Evolutionary conservation across 2,329 filamentous ascomycete species (phyloP), one percentile per base, ranked within the genome.

Genomic region (Claviceps maximensis): DNA sequence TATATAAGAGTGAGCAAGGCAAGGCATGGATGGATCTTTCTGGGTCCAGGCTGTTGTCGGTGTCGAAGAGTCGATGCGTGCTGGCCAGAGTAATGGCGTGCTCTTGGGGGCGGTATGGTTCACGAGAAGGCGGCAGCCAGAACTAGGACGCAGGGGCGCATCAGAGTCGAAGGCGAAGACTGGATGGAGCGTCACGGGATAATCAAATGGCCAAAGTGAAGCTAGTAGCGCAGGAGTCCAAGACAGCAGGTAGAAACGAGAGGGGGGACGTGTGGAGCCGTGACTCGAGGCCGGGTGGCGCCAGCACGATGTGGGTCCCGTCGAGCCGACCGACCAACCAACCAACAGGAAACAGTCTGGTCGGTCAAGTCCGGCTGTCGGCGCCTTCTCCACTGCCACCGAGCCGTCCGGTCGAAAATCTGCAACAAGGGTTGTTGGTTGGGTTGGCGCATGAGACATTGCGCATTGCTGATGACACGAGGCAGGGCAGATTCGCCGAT

Each of bases 81-180:
- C 47, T 36, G 44, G 23, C 23, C 17, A 17, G 7, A 27, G 17
- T 38, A 44, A 55, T 55, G 50, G 47, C 53, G 53, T 53, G 53
- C 53, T 55, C 27, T 31, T 21, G 6, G 33, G 42, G 21, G 21
- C 23, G 42, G n/a, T 31, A n/a, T 13, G 29, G 38, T 49, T 15
- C 29, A 33, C 42, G 10, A 45, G 40, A 13, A 19, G 4, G 21
- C 19, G 13, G 12, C 13, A 19, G 42, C 29, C 27, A 23, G 17
- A n/a, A n/a, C n/a, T n/a, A n/a, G n/a, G n/a, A n/a, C n/a, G n/a
- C 8, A 33, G 6, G 21, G 12, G 41, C 19, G 21, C 41, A 44
- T 44, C 33, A 15, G 33, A 13, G 9, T 38, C 4, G 33, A 38
- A 15, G 33, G 33, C 33, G 33, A 38, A 17, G 15, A 13, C 9